phyloP scores from a whole-genome alignment of 495 filamentous ascomycete genomes.

The Aspergillus bertholletiae region DNA sequence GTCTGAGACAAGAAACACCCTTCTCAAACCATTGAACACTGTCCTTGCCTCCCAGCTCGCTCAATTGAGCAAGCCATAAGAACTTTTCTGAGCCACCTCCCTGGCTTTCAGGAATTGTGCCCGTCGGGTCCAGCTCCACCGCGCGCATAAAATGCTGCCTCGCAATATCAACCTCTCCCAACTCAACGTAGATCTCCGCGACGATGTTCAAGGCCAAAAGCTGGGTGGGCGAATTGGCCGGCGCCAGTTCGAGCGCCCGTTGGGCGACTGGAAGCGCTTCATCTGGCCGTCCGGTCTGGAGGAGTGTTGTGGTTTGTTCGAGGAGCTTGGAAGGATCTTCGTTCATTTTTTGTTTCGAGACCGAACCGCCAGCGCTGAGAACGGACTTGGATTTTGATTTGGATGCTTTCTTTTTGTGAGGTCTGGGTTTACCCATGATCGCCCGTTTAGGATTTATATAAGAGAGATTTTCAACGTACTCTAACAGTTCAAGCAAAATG shows the following conservation, averaged over 20 bases:
- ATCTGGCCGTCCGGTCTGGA: slow-evolving; percentile 68
- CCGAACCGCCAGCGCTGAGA: slow-evolving; percentile 40
- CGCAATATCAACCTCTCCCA: slow-evolving; percentile 74
- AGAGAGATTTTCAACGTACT: slow-evolving; percentile 2
- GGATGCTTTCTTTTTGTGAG: slow-evolving; percentile 44
- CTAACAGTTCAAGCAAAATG: neutral
- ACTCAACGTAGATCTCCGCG: slow-evolving; percentile 79
- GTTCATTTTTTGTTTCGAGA: slow-evolving; percentile 46
- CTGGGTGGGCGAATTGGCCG: slow-evolving; percentile 35
- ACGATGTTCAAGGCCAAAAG: slow-evolving; percentile 72
- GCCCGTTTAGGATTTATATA: slow-evolving; percentile 2
- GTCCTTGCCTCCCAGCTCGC: slow-evolving; percentile 76
- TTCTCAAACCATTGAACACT: slow-evolving; percentile 87
- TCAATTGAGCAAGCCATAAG: slow-evolving; percentile 90
- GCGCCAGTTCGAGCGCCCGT: slow-evolving; percentile 51
- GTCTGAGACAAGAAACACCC: slow-evolving; percentile 66
- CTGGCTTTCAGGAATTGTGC: slow-evolving; percentile 52
- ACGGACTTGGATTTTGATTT: slow-evolving; percentile 45
- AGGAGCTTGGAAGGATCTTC: slow-evolving; percentile 55
- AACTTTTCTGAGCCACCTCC: slow-evolving; percentile 93
- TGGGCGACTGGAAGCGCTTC: slow-evolving; percentile 64
- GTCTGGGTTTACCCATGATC: slow-evolving; percentile 46
- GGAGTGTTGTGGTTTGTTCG: slow-evolving; percentile 61
- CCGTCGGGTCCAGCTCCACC: slow-evolving; percentile 68
- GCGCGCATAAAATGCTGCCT: slow-evolving; percentile 65